Conservation (phyloP, 2,329 filamentous ascomycete species). For the Stagonosporopsis rhizophila region DNA sequence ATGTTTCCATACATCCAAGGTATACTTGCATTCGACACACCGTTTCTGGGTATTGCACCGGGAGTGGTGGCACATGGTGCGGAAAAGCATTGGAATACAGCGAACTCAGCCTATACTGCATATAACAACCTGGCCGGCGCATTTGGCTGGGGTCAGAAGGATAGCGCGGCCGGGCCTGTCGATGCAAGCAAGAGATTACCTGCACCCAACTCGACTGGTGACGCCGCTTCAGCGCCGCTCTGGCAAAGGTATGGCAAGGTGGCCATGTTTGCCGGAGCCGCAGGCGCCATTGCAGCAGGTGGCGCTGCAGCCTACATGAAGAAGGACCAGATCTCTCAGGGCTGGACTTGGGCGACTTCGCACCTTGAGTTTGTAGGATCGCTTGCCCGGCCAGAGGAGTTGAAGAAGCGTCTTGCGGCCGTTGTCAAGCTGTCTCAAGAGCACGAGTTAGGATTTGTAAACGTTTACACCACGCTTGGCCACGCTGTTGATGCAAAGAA, state of each 20-base stretch:
- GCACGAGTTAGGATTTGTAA: slow-evolving; percentile 77
- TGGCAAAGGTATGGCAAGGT: slow-evolving; percentile 87
- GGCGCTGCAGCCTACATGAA: slow-evolving; percentile 87
- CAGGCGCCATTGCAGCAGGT: slow-evolving; percentile 79
- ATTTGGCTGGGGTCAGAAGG: slow-evolving; percentile 65
- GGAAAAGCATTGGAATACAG: slow-evolving; percentile 83
- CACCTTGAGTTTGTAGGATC: slow-evolving; percentile 95
- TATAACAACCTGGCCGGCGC: slow-evolving; percentile 68
- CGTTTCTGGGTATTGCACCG: slow-evolving; percentile 82
- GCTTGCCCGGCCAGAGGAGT: slow-evolving; percentile 81
- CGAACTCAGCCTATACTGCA: slow-evolving; percentile 71
- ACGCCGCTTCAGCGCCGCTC: slow-evolving; percentile 53
- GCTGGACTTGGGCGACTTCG: slow-evolving; percentile 82
- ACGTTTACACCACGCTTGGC: slow-evolving; percentile 87
- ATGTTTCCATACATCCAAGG: slow-evolving; percentile 96
- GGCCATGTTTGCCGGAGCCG: slow-evolving; percentile 83
- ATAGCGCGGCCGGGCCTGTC: slow-evolving; percentile 29
- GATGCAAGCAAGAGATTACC: slow-evolving; percentile 49
- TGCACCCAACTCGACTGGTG: slow-evolving; percentile 49
- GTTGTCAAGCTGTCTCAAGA: slow-evolving; percentile 71
- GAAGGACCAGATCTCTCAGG: slow-evolving; percentile 77
- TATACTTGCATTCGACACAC: slow-evolving; percentile 92
- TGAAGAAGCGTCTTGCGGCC: slow-evolving; percentile 74
- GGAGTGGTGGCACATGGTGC: slow-evolving; percentile 86
- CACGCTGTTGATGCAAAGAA: slow-evolving; percentile 62